Base-by-base conservation (phyloP, 2,329 filamentous ascomycete species). In the Colletotrichum trifolii region DNA sequence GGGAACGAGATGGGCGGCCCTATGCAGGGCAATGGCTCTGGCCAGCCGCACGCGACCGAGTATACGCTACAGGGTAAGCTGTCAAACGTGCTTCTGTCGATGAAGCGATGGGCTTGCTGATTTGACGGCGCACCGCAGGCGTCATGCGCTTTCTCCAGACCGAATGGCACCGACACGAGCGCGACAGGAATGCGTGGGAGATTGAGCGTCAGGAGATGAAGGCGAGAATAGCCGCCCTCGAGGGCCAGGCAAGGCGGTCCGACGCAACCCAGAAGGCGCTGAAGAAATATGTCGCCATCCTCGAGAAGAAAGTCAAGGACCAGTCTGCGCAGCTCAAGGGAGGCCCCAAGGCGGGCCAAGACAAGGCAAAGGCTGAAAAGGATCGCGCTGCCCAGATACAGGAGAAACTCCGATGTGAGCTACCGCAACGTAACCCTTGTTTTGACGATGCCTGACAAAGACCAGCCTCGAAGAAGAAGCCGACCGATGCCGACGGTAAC, bases 181-280 rank as follows among this genome's bases (percentile, higher is more conserved):
- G 96, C 79, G 96, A 97, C 76, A 89, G 96, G 73, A 99, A 99
- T 80, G 91, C 94, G 42, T 99, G 96, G 96, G 96, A 99, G 79
- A 99, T 99, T 76, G 96, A 99, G 80, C 91, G 94, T 75, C 96
- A 97, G 73, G 96, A 99, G 82, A 98, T 99, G 96, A 97, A 97
- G 83, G 94, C 93, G 71, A 90, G 96, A 74, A 97, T 99, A 81
- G 95, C 95, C 55, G 91, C 92, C 73, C 87, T 98, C 69, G 96
- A 99, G 79, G 96, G 96, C 59, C 93, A 97, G 71, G 88, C 91
- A 38, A 87, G 94, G 69, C 93, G 95, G 70, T 91, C 92, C 54
- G 96, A 97, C 78, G 91, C 92, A 67, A 88, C 94, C 63, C 94
- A 97, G 73, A 94, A 94, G 78, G 93, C 94, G 39, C 81, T 97